Conservation (phyloP, 805 yeast genomes). For the Lachancea mirantina region DNA sequence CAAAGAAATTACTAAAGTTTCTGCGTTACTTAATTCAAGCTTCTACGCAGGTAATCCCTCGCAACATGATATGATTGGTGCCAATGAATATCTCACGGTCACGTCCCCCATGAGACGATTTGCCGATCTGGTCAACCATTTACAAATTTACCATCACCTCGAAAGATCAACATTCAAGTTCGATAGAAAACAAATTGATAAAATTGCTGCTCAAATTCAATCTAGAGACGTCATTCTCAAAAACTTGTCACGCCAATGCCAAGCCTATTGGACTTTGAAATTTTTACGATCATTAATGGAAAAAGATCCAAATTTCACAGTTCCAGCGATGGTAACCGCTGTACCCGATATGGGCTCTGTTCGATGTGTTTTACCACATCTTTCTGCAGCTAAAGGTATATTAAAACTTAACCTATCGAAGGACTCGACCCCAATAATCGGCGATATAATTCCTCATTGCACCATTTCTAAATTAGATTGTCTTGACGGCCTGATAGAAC, state of each 20-base stretch:
- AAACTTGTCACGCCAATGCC: constrained; percentile 24
- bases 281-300: constrained; percentile 20
- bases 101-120: constrained; percentile 88
- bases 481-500: constrained; percentile 35
- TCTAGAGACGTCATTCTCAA: constrained; percentile 37
- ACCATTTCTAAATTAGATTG: constrained; percentile 37
- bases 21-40: constrained; percentile 47
- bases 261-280: constrained; percentile 34
- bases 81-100: constrained; percentile 57
- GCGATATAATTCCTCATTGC: constrained; percentile 37
- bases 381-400: constrained; percentile 26
- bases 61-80: constrained; percentile 58
- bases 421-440: constrained; percentile 33
- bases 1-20: constrained; percentile 37
- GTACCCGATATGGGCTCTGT: constrained; percentile 35
- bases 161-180: constrained; percentile 26
- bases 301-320: constrained; percentile 7
- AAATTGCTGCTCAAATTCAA: constrained; percentile 38
- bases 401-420: constrained; percentile 24
- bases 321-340: constrained; percentile 36
- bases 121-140: constrained; percentile 73
- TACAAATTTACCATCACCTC: constrained; percentile 54
- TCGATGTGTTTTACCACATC: constrained; percentile 26
- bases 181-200: constrained; percentile 29
- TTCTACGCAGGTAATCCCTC: constrained; percentile 39